Evolutionary conservation across 1,284 basidiomycete genomes (phyloP).

Genomic region (Cystobasidium slooffiae): DNA sequence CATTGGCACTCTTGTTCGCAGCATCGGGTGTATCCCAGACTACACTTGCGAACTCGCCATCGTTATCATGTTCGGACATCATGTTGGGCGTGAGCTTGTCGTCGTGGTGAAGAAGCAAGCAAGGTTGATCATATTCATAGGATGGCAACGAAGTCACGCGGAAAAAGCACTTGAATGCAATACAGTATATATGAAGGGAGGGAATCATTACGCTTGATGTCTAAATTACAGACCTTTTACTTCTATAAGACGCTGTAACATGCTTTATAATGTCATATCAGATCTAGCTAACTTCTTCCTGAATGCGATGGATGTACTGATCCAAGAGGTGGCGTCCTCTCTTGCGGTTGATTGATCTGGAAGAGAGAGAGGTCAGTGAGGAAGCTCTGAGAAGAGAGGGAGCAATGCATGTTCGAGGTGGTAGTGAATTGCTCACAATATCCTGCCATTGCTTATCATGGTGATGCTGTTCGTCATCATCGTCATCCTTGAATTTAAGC

Average conservation of each 20-base stretch:
- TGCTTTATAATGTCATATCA: background rate
- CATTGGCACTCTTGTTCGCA: conserved; percentile 9
- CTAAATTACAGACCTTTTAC: too few species aligned
- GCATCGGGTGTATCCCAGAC: conserved; percentile 33
- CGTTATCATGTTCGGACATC: conserved; percentile 37
- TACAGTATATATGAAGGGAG: too few species aligned
- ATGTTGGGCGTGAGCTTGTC: background rate
- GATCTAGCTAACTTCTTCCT: background rate
- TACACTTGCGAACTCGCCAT: conserved; percentile 40
- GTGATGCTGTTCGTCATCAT: conserved; percentile 11
- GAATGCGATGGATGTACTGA: conserved; percentile 31
- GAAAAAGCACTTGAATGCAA: background rate
- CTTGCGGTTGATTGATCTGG: conserved; percentile 31
- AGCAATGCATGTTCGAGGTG: too few species aligned
- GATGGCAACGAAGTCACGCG: background rate
- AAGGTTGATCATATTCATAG: conserved; percentile 1
- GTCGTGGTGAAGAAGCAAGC: background rate
- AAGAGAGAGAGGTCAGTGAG: background rate
- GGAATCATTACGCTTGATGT: too few species aligned
- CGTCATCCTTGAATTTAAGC: conserved; percentile 34
- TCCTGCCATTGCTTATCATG: conserved; percentile 32
- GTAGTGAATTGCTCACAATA: too few species aligned
- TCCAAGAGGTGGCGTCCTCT: conserved; percentile 30
- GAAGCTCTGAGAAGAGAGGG: too few species aligned
- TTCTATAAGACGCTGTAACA: too few species aligned